Evolutionary conservation across 225 moss, liverwort and hornwort genomes (phyloP).

Genomic region (Bryoerythrophyllum caledonicum): DNA sequence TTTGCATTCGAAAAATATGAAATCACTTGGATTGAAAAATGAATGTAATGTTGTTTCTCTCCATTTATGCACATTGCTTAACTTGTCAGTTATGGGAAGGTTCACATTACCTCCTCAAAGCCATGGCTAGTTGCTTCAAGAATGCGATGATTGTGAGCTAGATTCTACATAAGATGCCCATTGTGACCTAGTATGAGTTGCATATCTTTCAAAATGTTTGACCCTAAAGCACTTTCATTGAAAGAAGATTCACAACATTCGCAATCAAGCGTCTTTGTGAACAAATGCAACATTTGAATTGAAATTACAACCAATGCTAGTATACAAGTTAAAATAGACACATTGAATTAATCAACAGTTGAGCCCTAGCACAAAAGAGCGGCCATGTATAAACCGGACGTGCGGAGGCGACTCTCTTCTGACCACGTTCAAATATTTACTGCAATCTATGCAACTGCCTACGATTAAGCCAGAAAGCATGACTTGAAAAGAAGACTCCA

Average conservation of each 20-base stretch:
- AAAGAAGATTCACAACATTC: not conserved
- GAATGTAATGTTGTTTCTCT: no score
- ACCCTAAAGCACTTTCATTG: not conserved
- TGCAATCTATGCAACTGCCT: conserved; percentile 26
- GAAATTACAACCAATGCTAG: conserved; percentile 2
- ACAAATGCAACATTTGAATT: not conserved
- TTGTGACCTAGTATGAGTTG: not conserved
- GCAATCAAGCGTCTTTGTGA: not conserved
- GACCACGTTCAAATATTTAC: conserved; percentile 20
- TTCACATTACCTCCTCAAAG: no score
- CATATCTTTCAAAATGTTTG: not conserved
- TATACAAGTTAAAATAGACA: conserved; percentile 8
- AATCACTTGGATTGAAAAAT: no score
- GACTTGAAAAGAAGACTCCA: conserved; percentile 21
- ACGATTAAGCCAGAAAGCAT: conserved; percentile 13
- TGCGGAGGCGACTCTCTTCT: conserved; percentile 18
- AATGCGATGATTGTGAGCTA: no score
- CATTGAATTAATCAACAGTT: not conserved
- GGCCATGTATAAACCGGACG: conserved; percentile 10
- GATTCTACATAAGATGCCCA: no score
- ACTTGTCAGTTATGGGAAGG: no score
- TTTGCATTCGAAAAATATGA: no score
- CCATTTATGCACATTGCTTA: no score
- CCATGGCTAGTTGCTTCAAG: no score
- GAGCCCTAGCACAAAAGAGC: conserved; percentile 13